Evolutionary conservation across 306 rosid species (phyloP).

Genomic region (Cajanus cajan): DNA sequence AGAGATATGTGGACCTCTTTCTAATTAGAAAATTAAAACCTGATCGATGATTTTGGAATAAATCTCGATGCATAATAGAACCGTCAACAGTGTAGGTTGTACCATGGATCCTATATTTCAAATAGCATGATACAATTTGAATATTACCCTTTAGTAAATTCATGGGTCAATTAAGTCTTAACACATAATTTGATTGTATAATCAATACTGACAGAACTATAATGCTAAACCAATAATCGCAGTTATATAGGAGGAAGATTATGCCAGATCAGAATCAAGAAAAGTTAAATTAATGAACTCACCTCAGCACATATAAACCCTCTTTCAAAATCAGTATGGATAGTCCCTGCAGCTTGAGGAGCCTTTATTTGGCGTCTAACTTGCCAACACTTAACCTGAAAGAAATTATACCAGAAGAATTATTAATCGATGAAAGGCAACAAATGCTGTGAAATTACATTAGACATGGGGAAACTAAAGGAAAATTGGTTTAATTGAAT

Average conservation of each 20-base stretch:
- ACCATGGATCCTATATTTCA: background rate
- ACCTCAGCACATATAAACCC: slow-evolving; percentile 99
- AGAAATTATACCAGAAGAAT: slow-evolving; percentile 6
- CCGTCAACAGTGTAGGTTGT: background rate
- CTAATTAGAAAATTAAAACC: slow-evolving; percentile 20
- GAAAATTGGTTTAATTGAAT: background rate
- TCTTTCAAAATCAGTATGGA: slow-evolving; percentile 94
- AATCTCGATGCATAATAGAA: background rate
- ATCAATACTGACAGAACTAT: background rate
- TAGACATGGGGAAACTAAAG: background rate
- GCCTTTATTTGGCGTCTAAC: slow-evolving; percentile 95
- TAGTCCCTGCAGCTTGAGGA: slow-evolving; percentile 98
- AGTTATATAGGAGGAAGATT: slow-evolving; percentile 4
- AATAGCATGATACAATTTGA: background rate
- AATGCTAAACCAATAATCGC: background rate
- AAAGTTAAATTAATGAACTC: slow-evolving; percentile 24
- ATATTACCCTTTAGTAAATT: background rate
- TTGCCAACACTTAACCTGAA: slow-evolving; percentile 98
- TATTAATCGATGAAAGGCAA: background rate
- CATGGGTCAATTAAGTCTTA: background rate
- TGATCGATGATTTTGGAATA: background rate
- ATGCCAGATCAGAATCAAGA: background rate
- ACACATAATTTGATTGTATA: background rate
- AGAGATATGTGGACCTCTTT: background rate
- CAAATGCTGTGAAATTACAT: background rate